Evolutionary conservation across 495 filamentous ascomycete genomes (phyloP), one percentile per base, ranked within the genome.

Genomic region (Oleoguttula mirabilis): DNA sequence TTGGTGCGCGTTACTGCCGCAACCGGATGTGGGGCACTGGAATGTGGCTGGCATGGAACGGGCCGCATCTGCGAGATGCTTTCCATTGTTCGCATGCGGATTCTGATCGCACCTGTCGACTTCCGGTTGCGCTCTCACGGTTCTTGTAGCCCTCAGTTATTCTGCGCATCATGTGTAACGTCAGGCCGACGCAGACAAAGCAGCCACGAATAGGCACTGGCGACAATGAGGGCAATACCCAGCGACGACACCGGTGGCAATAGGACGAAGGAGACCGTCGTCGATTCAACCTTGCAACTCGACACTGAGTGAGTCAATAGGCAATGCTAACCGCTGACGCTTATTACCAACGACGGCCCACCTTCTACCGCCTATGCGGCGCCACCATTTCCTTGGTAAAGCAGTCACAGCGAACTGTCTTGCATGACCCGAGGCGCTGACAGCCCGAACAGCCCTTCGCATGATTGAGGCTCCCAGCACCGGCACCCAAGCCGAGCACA

Each of bases 371-470:
- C 39, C 10, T 31, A 50, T 50, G 41, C 39, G 47, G 32, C 47
- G 47, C 28, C 30, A 44, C 22, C 47, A 44, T 34, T 44, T 50
- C 35, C 35, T 45, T 33, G 35, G 39, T 46, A 34, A 10, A 25
- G 16, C 31, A 6, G 15, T 44, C 41, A 19, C 12, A 24, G 15
- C 36, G 10, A 39, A 19, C 36, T 16, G 21, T 28, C 10, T n/a
- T 4, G 10, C 17, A 43, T 20, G 10, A 2, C 17, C 3, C 4
- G 32, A 30, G 8, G n/a, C 36, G 27, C 43, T 47, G 36, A 39
- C 40, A 10, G 36, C 21, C 22, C 4, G 22, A 21, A 7, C 21
- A 8, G 21, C 15, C 10, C 22, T 43, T 36, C 12, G 2, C 5
- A 34, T 43, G 30, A 12, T 24, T 43, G 30, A 2, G n/a, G 10